Base-by-base conservation (phyloP, 148 eudicot genomes). In the Vaccinium vitisidaea region DNA sequence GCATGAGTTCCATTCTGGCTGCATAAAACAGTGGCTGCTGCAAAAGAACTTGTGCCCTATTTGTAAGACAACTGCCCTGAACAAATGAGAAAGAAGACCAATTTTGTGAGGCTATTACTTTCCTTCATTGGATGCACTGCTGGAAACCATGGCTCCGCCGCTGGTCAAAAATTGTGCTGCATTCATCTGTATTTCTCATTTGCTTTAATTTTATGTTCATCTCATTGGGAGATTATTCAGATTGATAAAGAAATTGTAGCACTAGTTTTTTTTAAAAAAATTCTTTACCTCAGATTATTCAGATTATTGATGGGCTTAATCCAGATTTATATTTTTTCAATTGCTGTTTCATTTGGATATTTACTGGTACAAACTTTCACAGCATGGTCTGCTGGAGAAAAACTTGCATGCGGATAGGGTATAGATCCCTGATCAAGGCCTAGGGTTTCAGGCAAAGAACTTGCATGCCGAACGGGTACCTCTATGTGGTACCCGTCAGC, bases 1-100 rank as follows among this genome's bases (percentile, higher is more conserved):
- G 75, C 98, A 97, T 85, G 93, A 91, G 69, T 97, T 94, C 81
- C 99, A 97, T 80, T 77, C 63, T 7, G 90, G 85, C n/a, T 97
- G 99, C 84, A 89, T 97, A 19, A 95, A 95, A 86, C 93, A 97
- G 86, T 97, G 99, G 99, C 91, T 97, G 50, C 79, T 85, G 67
- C 98, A 90, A 83, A 97, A 97, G 88, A 97, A 97, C 59, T n/a
- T 89, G 84, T 97, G 99, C 88, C 99, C 99, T 50, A 95, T 97
- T 83, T 97, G 99, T 89, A 97, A 97, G 89, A 92, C 95, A 73
- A 90, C 96, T 0, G 99, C 88, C 25, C 82, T 96, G 73, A 84
- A 84, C n/a, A 88, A 89, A 71, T 89, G 77, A 88, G 81, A 85
- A 36, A 27, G 25, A 54, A 25, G 46, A 32, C 48, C 71, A 58